Conservation (phyloP, 768 basidiomycete genomes). For the Phlebiopsis gigantea region DNA sequence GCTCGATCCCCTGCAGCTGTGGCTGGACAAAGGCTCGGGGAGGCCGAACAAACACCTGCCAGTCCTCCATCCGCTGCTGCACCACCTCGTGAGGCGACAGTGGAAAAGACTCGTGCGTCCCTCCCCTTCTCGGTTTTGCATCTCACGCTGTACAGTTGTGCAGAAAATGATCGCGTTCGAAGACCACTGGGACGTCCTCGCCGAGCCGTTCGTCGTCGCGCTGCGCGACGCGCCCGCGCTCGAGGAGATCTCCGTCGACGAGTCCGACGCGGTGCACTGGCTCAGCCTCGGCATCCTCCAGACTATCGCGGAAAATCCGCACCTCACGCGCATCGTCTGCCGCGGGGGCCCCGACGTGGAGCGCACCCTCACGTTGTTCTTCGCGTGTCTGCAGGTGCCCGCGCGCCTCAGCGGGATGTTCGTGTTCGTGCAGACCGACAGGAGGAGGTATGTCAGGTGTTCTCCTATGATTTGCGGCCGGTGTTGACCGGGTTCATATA, state of each 20-base stretch:
- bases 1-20: neutral
- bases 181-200: neutral
- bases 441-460: too few relatives aligned
- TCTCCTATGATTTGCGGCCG: too few relatives aligned
- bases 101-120: neutral
- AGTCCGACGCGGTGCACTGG: neutral
- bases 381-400: too few relatives aligned
- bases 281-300: neutral
- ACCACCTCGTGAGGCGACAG: neutral
- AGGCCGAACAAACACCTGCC: neutral
- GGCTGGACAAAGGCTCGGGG: neutral
- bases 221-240: neutral
- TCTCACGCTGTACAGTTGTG: neutral
- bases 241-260: neutral
- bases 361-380: too few relatives aligned
- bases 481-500: too few relatives aligned
- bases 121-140: neutral
- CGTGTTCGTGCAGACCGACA: too few relatives aligned
- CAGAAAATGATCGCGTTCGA: neutral
- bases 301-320: neutral
- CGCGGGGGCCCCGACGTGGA: too few relatives aligned
- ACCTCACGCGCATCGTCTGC: neutral
- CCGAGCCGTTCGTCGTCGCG: neutral
- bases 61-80: neutral
- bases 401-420: too few relatives aligned